phyloP scores from a whole-genome alignment of 352 stramenopile genomes.

The Labyrinthula sp. region DNA sequence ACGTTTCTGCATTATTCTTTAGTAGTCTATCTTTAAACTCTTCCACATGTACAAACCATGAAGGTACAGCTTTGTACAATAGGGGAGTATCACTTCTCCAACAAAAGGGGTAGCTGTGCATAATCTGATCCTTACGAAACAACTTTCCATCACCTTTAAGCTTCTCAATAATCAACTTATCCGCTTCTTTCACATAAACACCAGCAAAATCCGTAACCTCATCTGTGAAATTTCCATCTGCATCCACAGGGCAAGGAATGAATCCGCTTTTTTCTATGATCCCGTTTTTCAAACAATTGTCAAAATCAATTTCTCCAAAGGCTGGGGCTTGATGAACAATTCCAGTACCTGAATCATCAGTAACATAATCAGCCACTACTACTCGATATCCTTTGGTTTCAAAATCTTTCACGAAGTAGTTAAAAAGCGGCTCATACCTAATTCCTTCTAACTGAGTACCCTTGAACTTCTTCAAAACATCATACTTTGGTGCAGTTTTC shows the following conservation, averaged over 20 bases:
- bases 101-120: slow-evolving; percentile 98
- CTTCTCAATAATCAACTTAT: slow-evolving; percentile 78
- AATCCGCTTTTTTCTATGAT: slow-evolving; percentile 74
- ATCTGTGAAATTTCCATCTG: slow-evolving; percentile 80
- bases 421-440: slow-evolving; percentile 84
- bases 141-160: slow-evolving; percentile 81
- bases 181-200: slow-evolving; percentile 83
- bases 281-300: slow-evolving; percentile 80
- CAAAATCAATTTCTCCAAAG: slow-evolving; percentile 99
- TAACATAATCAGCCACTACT: slow-evolving; percentile 91
- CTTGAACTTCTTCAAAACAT: slow-evolving; percentile 61
- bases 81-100: slow-evolving; percentile 97
- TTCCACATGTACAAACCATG: slow-evolving; percentile 97
- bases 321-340: slow-evolving; percentile 94
- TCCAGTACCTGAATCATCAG: slow-evolving; percentile 70
- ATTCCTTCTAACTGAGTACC: slow-evolving; percentile 76
- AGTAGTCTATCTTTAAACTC: slow-evolving; percentile 82
- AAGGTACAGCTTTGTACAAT: slow-evolving; percentile 96
- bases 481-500: slow-evolving; percentile 56
- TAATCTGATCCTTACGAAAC: slow-evolving; percentile 80
- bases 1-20: slow-evolving; percentile 60
- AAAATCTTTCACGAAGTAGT: slow-evolving; percentile 64
- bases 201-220: slow-evolving; percentile 66
- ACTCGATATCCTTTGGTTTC: slow-evolving; percentile 76
- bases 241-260: slow-evolving; percentile 85